Evolutionary conservation across 1,284 basidiomycete species (phyloP).

Genomic region (Chiua sp.): DNA sequence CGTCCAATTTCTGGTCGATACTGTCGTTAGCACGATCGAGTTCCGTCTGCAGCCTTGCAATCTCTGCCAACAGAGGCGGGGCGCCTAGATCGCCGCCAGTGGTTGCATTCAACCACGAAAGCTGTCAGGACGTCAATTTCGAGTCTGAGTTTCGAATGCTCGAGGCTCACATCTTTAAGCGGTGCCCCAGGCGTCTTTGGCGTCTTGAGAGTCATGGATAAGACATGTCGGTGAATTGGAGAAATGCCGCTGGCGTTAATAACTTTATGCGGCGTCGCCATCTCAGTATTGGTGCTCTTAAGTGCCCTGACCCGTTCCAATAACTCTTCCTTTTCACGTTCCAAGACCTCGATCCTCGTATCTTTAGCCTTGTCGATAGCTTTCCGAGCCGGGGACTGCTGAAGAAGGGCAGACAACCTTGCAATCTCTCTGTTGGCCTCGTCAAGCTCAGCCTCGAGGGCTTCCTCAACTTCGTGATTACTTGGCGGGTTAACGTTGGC

Average conservation of each 20-base stretch:
- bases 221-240: slow-evolving; percentile 72
- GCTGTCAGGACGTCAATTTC: slow-evolving; percentile 42
- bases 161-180: slow-evolving; percentile 67
- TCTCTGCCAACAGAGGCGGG: slow-evolving; percentile 66
- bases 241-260: slow-evolving; percentile 64
- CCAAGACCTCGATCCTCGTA: slow-evolving; percentile 71
- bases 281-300: slow-evolving; percentile 52
- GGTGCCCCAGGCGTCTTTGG: slow-evolving; percentile 81
- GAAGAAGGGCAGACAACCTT: slow-evolving; percentile 68
- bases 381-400: slow-evolving; percentile 75
- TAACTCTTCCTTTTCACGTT: slow-evolving; percentile 77
- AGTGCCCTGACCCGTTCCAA: slow-evolving; percentile 68
- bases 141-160: neutral
- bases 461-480: slow-evolving; percentile 57
- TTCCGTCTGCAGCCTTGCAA: slow-evolving; percentile 68
- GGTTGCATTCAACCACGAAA: slow-evolving; percentile 73
- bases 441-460: slow-evolving; percentile 79
- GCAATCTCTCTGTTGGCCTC: slow-evolving; percentile 84
- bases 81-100: slow-evolving; percentile 52
- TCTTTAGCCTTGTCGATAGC: slow-evolving; percentile 78
- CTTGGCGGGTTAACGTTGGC: slow-evolving; percentile 31
- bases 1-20: slow-evolving; percentile 85
- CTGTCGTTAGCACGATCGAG: slow-evolving; percentile 79
- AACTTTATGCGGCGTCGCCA: slow-evolving; percentile 59
- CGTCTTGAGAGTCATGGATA: slow-evolving; percentile 66